Conservation (phyloP, 768 basidiomycete genomes). For the Ramaria rubella region DNA sequence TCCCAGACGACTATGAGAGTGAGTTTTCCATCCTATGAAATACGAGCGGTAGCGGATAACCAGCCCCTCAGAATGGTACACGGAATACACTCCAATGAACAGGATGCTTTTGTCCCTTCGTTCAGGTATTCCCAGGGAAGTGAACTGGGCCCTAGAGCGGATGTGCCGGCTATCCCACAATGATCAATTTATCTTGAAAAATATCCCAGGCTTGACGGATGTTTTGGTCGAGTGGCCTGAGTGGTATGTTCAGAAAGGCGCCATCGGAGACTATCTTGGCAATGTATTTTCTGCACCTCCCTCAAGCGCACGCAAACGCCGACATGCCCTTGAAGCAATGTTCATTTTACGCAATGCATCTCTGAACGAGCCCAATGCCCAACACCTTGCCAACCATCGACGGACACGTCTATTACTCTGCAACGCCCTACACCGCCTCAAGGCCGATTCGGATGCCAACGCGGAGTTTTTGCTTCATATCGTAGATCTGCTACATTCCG, state of each 20-base stretch:
- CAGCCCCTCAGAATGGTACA: constrained; percentile 68
- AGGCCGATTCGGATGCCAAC: constrained; percentile 57
- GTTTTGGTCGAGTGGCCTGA: constrained; percentile 86
- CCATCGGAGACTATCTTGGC: constrained; percentile 28
- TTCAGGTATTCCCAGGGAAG: constrained; percentile 75
- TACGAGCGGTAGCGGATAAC: not conserved
- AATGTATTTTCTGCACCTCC: constrained; percentile 52
- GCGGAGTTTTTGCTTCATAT: constrained; percentile 65
- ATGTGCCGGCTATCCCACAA: constrained; percentile 75
- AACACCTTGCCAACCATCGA: constrained; percentile 50
- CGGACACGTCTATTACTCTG: constrained; percentile 63
- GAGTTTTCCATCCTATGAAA: not conserved
- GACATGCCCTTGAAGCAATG: constrained; percentile 79
- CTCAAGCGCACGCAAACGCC: constrained; percentile 46
- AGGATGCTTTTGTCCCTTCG: constrained; percentile 86
- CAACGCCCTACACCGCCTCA: constrained; percentile 55
- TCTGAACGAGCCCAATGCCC: constrained; percentile 59
- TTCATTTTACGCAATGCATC: constrained; percentile 81
- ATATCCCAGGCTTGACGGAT: constrained; percentile 74
- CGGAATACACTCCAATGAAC: constrained; percentile 72
- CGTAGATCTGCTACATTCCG: constrained; percentile 63
- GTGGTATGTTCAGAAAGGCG: constrained; percentile 67
- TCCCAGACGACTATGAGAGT: constrained; percentile 12
- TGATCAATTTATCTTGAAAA: constrained; percentile 66
- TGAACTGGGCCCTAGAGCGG: constrained; percentile 85